Evolutionary conservation across 129 eudicot species (phyloP).

Genomic region (Daucus carota): DNA sequence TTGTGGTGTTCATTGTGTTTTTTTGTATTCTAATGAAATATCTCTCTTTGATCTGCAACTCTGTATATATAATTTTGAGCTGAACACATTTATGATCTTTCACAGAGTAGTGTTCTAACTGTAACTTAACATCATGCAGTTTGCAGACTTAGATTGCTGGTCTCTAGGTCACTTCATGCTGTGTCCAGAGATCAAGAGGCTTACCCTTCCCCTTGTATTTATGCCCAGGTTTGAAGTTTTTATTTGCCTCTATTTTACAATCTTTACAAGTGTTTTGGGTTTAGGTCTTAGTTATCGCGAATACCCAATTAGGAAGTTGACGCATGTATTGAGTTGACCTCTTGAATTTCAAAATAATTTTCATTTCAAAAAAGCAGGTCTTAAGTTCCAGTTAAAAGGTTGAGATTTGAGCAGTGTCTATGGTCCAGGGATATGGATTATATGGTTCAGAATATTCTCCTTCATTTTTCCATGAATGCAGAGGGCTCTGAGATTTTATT

Average conservation of each 20-base stretch:
- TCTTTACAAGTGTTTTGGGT: neutral
- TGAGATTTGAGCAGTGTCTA: no score
- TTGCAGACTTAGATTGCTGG: neutral
- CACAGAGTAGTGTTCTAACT: neutral
- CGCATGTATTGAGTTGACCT: neutral
- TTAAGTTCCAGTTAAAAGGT: no score
- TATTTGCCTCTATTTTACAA: neutral
- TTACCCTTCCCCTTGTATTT: conserved; percentile 69
- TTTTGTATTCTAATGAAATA: neutral
- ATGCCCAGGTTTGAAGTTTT: conserved; percentile 57
- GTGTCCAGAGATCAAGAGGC: conserved; percentile 85
- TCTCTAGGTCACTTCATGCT: no score
- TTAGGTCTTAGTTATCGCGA: neutral
- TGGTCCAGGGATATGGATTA: no score
- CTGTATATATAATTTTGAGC: neutral
- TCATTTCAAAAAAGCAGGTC: no score
- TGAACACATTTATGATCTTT: conserved; percentile 6
- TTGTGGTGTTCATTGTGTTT: neutral
- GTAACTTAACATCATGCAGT: neutral
- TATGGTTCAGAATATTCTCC: neutral
- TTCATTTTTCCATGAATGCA: neutral
- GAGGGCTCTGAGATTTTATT: neutral
- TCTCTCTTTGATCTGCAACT: neutral
- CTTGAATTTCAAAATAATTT: no score
- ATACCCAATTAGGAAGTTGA: neutral